Evolutionary conservation across 2,329 filamentous ascomycete species (phyloP), one percentile per base, ranked within the genome.

Genomic region (Aspergillus brunneoviolaceus): DNA sequence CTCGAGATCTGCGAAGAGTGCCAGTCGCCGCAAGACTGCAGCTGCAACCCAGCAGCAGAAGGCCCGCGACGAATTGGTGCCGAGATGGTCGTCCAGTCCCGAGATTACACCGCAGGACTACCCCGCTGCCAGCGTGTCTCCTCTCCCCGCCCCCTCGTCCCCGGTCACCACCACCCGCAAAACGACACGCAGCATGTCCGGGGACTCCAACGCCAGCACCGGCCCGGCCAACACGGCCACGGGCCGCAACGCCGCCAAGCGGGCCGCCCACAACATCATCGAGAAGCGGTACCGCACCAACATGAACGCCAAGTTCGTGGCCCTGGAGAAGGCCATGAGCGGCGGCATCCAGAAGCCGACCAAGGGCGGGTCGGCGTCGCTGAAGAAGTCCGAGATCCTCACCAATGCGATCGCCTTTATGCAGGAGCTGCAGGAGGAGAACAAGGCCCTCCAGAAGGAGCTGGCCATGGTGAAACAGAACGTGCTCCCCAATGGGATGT

Each of bases 281-380:
- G 75, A 77, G 60, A 77, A 77, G 62, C 75, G 75, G 11, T 77
- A 77, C 59, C 74, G 75, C 39, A 77, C 75, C 53, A 77, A 77
- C 65, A 77, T 77, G 75, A 77, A 77, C 53, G 74, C 75, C 67
- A 77, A 77, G 49, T 77, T 77, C 51, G 68, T 76, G 1, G 67
- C 75, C 0, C 65, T 77, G n/a, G 75, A 76, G 50, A 72, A 76
- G 57, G 74, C 73, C 10, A 75, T 76, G 60, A 68, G 65, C 47
- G 64, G 69, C 4, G 65, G 65, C 5, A 61, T 66, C n/a, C 66
- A 68, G 35, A 71, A 70, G 39, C 59, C 64, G 11, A 55, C 60
- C 14, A 69, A 70, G 25, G 65, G 63, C n/a, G 70, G 69, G 0
- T 69, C 73, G 2, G 71, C 70, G 3, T 73, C 72, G 23, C 62